Base-by-base conservation (phyloP, 148 eudicot species). In the Nepenthes gracilis region DNA sequence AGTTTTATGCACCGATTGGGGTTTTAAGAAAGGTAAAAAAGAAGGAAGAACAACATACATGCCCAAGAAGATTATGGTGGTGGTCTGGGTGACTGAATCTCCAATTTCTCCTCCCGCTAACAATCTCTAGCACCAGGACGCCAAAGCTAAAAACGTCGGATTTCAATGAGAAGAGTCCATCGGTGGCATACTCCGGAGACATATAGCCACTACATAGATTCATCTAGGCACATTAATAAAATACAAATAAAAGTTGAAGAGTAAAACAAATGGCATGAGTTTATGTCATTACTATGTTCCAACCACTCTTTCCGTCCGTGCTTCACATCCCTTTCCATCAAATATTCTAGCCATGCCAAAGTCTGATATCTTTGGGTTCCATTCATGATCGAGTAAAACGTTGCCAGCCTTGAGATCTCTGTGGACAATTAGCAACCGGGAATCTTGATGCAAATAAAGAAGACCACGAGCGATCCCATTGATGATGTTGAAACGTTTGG, bases 291-390 rank as follows among this genome's bases (percentile, higher is more conserved):
- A 84, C 88, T 78, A 81, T 69, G 88, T 84, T 53, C 88, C 83
- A 49, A 70, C 80, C 15, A 80, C 71, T 52, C 85, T 64, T 66
- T 48, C 64, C 37, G 88, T 80, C 69, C 71, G 68, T 33, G 75
- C 80, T 14, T 75, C 70, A 58, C 73, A 75, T 67, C 80, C 80
- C 45, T 70, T 64, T 12, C 66, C 65, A 48, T 65, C 74, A 62
- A 75, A 80, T 23, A 75, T 78, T 37, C 83, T 76, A 33, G 88
- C 88, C 84, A 83, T 75, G 12, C 88, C 88, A 54, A 83, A 83
- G 55, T 83, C 88, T 10, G 83, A 80, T 36, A 83, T 80, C 70
- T 83, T 83, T 7, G 85, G 77, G 49, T 75, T 73, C 58, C 76
- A 64, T 23, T 77, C 73, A 53, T 73, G 60, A 54, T 83, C 88